Evolutionary conservation across 2,329 filamentous ascomycete species (phyloP).

Genomic region (Penicillium expansum): DNA sequence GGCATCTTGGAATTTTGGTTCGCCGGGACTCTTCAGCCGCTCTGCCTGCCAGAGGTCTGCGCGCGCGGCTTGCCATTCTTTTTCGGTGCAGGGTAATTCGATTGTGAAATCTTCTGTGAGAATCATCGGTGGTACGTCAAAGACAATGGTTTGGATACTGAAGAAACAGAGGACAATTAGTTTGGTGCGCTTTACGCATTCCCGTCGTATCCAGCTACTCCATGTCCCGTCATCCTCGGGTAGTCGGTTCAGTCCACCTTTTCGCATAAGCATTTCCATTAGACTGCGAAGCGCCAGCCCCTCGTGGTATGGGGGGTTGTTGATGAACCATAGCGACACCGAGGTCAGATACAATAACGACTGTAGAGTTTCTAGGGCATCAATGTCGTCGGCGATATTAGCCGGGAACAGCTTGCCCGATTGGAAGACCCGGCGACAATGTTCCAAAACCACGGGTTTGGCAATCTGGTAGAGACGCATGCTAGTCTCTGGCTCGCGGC

Average conservation of each 20-base stretch:
- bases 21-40: conserved; percentile 21
- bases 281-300: conserved; percentile 29
- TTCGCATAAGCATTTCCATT: conserved; percentile 31
- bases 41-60: conserved; percentile 27
- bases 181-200: conserved; percentile 33
- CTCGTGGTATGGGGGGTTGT: conserved; percentile 32
- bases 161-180: conserved; percentile 37
- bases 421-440: conserved; percentile 30
- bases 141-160: conserved; percentile 38
- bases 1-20: conserved; percentile 31
- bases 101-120: conserved; percentile 32
- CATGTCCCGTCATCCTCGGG: conserved; percentile 32
- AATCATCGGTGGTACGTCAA: conserved; percentile 33
- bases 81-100: conserved; percentile 34
- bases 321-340: conserved; percentile 33
- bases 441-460: conserved; percentile 33
- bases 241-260: conserved; percentile 30
- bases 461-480: conserved; percentile 33
- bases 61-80: conserved; percentile 31
- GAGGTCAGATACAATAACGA: conserved; percentile 30
- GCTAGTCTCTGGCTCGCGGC: conserved; percentile 34
- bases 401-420: conserved; percentile 15
- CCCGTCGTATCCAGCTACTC: conserved; percentile 33
- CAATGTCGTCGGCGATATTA: conserved; percentile 21
- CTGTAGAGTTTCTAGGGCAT: conserved; percentile 31